phyloP scores from a whole-genome alignment of 2,329 filamentous ascomycete species.

The Clonostachys sp. region DNA sequence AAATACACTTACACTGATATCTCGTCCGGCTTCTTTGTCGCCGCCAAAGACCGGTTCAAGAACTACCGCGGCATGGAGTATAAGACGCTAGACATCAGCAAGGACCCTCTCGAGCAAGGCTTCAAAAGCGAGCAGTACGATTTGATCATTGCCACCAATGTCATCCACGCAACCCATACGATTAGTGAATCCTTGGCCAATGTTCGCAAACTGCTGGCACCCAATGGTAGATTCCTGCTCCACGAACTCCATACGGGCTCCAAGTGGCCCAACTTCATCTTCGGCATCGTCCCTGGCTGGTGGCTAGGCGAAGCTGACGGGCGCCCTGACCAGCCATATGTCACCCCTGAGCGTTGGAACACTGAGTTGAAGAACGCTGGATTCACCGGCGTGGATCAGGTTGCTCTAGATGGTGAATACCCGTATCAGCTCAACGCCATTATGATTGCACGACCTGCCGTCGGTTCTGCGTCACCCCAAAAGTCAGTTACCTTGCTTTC shows the following conservation, averaged over 20 bases:
- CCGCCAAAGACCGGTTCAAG: slow-evolving; percentile 18
- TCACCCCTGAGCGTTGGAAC: background rate
- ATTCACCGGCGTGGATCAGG: slow-evolving; percentile 3
- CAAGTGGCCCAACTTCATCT: too few species aligned
- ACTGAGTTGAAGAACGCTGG: slow-evolving; percentile 11
- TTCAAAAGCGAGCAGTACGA: slow-evolving; percentile 23
- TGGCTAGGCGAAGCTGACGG: slow-evolving; percentile 8
- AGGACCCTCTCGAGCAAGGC: slow-evolving; percentile 19
- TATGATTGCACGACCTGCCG: slow-evolving; percentile 25
- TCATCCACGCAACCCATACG: slow-evolving; percentile 27
- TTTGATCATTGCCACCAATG: slow-evolving; percentile 25
- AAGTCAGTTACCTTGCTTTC: too few species aligned
- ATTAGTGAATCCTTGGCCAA: too few species aligned
- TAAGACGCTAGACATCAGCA: slow-evolving; percentile 11
- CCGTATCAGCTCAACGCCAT: slow-evolving; percentile 6
- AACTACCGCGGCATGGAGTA: slow-evolving; percentile 9
- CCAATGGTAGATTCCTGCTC: too few species aligned
- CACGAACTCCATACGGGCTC: too few species aligned
- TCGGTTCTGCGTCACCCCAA: too few species aligned
- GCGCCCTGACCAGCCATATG: slow-evolving; percentile 3
- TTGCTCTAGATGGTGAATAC: background rate
- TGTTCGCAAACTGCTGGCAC: slow-evolving; percentile 6
- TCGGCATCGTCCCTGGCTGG: slow-evolving; percentile 9
- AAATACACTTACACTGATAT: slow-evolving; percentile 23
- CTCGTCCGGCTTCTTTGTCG: slow-evolving; percentile 15